A percentile compares a stretch with the other conserved stretches of the same genome.
phyloP scores from a whole-genome alignment of 2,329 filamentous ascomycete genomes.

The Colletotrichum nymphaeae region DNA sequence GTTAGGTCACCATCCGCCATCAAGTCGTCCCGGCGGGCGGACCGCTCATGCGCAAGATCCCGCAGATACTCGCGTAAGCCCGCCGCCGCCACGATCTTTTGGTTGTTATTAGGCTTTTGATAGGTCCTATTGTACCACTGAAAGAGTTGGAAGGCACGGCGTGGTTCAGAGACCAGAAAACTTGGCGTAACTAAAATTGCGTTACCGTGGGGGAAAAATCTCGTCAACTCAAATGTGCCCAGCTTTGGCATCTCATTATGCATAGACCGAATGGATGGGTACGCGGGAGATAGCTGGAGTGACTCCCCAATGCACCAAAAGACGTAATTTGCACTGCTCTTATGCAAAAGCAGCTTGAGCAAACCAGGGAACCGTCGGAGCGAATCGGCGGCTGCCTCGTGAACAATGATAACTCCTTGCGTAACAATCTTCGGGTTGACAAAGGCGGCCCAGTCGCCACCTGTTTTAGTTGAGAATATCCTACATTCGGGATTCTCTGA shows the following conservation, averaged over 20 bases:
- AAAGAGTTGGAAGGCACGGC: slow-evolving; percentile 47
- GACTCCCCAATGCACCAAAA: slow-evolving; percentile 57
- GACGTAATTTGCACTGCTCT: slow-evolving; percentile 40
- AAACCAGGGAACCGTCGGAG: slow-evolving; percentile 54
- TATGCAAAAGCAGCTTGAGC: slow-evolving; percentile 44
- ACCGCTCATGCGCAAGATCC: slow-evolving; percentile 38
- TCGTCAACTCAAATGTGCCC: slow-evolving; percentile 26
- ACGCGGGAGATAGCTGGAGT: slow-evolving; percentile 36
- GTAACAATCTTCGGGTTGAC: slow-evolving; percentile 37
- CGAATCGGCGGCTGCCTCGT: slow-evolving; percentile 53
- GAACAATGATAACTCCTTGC: slow-evolving; percentile 54
- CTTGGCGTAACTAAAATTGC: slow-evolving; percentile 55
- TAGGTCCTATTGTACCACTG: slow-evolving; percentile 45
- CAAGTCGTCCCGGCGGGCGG: background rate
- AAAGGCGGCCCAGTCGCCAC: slow-evolving; percentile 63
- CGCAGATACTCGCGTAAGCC: slow-evolving; percentile 44
- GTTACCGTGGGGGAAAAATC: slow-evolving; percentile 45
- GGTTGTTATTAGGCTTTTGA: background rate
- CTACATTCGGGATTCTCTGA: slow-evolving; percentile 51
- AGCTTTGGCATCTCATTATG: slow-evolving; percentile 2
- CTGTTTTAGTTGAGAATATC: slow-evolving; percentile 52
- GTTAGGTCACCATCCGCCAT: background rate
- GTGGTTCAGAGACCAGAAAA: slow-evolving; percentile 52
- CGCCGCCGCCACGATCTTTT: slow-evolving; percentile 45
- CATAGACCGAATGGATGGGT: slow-evolving; percentile 28